Base-by-base conservation (phyloP, 495 filamentous ascomycete genomes). In the Lasiosphaeria hispida region DNA sequence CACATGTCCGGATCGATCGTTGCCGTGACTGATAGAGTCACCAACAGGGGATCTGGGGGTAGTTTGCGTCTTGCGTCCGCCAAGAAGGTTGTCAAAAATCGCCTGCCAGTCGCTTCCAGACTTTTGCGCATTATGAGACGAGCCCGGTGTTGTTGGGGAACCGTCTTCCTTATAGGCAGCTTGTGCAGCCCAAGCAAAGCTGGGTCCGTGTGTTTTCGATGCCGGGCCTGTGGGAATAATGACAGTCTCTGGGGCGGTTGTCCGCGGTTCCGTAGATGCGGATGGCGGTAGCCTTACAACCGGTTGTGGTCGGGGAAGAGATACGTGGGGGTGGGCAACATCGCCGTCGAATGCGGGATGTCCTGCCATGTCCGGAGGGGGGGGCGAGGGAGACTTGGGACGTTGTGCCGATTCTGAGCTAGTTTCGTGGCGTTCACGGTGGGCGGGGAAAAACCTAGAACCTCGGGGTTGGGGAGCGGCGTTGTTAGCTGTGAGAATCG, bases 301-400 rank as follows among this genome's bases (percentile, higher is more conserved):
- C 30, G 87, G 87, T 59, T 84, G 80, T 17, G 84, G 80, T 6
- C 74, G 79, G 9, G 89, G 89, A 17, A 93, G 72, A 34, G 85
- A 81, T 14, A 93, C 88, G 54, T 85, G 75, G 1, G 89, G 88
- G 23, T 81, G 83, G 34, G 74, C 76, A 3, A 74, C 77, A 64
- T 86, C 83, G 48, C 86, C 85, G 59, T 84, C 83, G 57, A 85
- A 91, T 5, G 83, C 89, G 0, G 89, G 89, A 63, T 92, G 89
- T 17, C 77, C 78, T 39, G 72, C 79, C 57, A 83, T 85, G 50
- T 90, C 88, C 0, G 89, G 88, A 6, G 89, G 89, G 36, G 89
- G 89, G 2, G 88, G 88, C 1, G 88, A 89, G 0, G 81, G 80
- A 0, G 81, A 81, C n/a, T 72, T 72, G 17, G 70, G 69, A 6